Evolutionary conservation across 768 basidiomycete genomes (phyloP), one percentile per base, ranked within the genome.

Genomic region (Tricholoma sp.): DNA sequence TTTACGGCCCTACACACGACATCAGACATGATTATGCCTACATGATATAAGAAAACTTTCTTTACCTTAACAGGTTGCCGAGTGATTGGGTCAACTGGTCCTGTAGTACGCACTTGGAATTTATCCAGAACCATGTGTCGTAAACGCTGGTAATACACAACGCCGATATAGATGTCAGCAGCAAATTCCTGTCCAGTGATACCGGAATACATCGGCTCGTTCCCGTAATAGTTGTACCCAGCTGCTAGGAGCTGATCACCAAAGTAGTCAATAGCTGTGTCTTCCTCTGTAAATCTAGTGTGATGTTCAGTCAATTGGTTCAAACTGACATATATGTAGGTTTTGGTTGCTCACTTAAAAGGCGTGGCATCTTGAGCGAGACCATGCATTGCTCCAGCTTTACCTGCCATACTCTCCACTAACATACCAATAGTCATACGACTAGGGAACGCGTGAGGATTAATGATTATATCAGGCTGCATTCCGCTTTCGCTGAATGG

Each of bases 341-440:
- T 15, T 29, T 47, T 29, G 29, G n/a, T 17, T 12, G 72, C 89
- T 64, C 66, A 96, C 93, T 90, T 90, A 82, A 98, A 99, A 15
- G 97, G 97, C 17, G 97, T 98, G 12, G 93, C 97, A 73, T 99
- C 97, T 70, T 99, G 97, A 12, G 97, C 94, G 20, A 99, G 79
- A 42, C 97, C 97, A 63, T 98, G 97, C 91, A 98, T 91, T 7
- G 96, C 90, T 56, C 97, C 97, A 1, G 97, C 90, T 72, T 99
- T 99, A n/a, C 97, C 97, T 0, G 97, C 97, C 86, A 98, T 87
- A 72, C 93, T 96, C 78, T 99, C 97, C 56, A 99, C 94, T 69
- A 99, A 86, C 97, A 99, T 99, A 57, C 97, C 97, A 64, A 99
- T 99, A 1, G 97, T 99, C 97, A 99, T 99, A 63, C 97, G 91